These are phyloP conservation scores for Eucalyptus paniculata DNA, from an alignment of 345 rosid genomes.

Conservation along the genomic window DNA sequence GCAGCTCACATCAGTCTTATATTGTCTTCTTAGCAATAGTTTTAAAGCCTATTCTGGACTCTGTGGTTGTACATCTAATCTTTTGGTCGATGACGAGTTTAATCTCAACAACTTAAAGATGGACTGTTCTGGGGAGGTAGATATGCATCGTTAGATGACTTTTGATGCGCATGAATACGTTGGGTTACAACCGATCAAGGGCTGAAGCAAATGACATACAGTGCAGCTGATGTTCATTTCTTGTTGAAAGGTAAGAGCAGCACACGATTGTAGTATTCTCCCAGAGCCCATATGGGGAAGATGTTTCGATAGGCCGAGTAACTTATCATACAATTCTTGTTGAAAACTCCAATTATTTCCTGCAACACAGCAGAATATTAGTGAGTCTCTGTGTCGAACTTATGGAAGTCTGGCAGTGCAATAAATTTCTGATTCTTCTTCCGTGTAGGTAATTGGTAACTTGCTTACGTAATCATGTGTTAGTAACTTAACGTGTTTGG, in stretches of 20 bases:
- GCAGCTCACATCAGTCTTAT: neutral
- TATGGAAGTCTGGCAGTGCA: neutral
- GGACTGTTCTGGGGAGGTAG: neutral
- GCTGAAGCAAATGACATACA: neutral
- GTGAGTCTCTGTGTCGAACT: neutral
- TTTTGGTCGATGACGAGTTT: neutral
- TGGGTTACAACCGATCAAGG: neutral
- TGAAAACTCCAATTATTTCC: constrained; percentile 64
- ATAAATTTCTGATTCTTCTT: neutral
- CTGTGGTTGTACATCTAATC: neutral
- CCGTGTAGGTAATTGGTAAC: neutral
- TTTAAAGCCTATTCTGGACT: neutral
- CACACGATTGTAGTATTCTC: constrained; percentile 29
- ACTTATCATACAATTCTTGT: constrained; percentile 53
- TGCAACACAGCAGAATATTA: neutral
- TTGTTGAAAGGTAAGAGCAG: neutral
- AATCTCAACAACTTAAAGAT: neutral
- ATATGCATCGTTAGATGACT: neutral
- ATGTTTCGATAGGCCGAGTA: constrained; percentile 47
- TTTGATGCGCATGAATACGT: neutral
- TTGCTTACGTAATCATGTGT: neutral
- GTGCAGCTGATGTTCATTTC: neutral
- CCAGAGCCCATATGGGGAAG: constrained; percentile 63
- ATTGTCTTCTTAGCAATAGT: neutral
- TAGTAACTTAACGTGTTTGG: neutral